Percentiles rank a stretch among this genome's conserved stretches.
Conservation (phyloP, 176 grass and related monocot species). For the Tillandsia leiboldiana region DNA sequence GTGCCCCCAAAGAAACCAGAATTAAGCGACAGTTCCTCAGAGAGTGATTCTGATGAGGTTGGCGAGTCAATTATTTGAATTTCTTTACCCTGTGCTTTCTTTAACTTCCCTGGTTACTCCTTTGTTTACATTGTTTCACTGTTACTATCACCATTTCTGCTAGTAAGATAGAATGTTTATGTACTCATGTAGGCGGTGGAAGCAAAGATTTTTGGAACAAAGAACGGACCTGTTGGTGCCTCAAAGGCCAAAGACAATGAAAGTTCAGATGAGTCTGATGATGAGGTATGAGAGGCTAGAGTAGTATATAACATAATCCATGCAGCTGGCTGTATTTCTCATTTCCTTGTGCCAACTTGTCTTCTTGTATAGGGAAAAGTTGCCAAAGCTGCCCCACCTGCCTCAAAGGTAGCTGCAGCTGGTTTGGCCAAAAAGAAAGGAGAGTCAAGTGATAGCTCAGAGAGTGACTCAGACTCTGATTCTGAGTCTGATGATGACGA, state of each 20-base stretch:
- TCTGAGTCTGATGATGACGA: constrained; percentile 33
- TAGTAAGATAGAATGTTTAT: too few species aligned
- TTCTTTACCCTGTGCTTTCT: not conserved
- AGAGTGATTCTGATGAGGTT: constrained; percentile 37
- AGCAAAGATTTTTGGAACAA: not conserved
- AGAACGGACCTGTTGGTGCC: not conserved
- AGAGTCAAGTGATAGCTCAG: constrained; percentile 31
- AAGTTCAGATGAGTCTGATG: constrained; percentile 24
- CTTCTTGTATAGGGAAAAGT: constrained; percentile 21
- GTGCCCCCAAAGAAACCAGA: constrained; percentile 7
- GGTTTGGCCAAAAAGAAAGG: constrained; percentile 33
- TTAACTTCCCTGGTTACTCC: not conserved
- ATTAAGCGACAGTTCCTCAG: constrained; percentile 26
- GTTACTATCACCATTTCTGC: too few species aligned
- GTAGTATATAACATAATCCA: not conserved
- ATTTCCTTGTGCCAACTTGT: not conserved
- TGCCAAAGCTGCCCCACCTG: constrained; percentile 9
- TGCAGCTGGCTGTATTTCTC: constrained; percentile 4
- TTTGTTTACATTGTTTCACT: not conserved
- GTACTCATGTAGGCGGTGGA: not conserved
- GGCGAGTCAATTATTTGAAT: not conserved
- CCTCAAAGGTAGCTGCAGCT: constrained; percentile 6
- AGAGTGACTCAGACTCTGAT: constrained; percentile 38
- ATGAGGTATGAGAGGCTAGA: constrained; percentile 13
- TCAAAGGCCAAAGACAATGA: constrained; percentile 21